These are phyloP conservation scores for Pichia sp. DNA, from an alignment of 1,139 yeast genomes.

Conservation along the genomic window DNA sequence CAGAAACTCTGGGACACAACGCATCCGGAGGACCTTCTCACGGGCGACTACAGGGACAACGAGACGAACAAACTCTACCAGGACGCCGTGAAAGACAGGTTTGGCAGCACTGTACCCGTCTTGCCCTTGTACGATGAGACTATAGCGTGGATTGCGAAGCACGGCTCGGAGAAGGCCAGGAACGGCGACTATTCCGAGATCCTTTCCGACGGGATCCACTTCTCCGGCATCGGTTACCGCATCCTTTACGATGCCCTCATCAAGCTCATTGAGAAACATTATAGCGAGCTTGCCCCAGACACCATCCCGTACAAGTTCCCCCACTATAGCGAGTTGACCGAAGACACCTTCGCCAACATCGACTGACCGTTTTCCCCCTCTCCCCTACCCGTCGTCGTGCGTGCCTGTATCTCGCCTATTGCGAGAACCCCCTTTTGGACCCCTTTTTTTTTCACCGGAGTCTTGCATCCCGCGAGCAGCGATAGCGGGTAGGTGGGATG, in stretches of 20 bases:
- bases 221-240: slow-evolving; percentile 55
- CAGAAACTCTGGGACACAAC: slow-evolving; percentile 35
- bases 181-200: slow-evolving; percentile 11
- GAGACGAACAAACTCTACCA: slow-evolving; percentile 46
- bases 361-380: background rate
- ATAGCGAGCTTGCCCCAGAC: slow-evolving; percentile 39
- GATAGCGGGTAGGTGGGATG: background rate
- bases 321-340: slow-evolving; percentile 1
- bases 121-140: slow-evolving; percentile 44
- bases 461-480: background rate
- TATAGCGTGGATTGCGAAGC: slow-evolving; percentile 14
- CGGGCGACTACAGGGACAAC: slow-evolving; percentile 40
- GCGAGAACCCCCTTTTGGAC: too few relatives aligned
- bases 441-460: background rate
- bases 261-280: slow-evolving; percentile 37
- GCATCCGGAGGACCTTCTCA: slow-evolving; percentile 30
- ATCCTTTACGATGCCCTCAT: slow-evolving; percentile 45
- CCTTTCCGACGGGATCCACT: slow-evolving; percentile 59
- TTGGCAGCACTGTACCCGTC: slow-evolving; percentile 45
- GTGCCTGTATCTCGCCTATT: too few relatives aligned
- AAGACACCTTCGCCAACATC: background rate
- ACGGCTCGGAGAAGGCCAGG: slow-evolving; percentile 6
- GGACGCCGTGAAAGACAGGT: slow-evolving; percentile 36
- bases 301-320: slow-evolving; percentile 15
- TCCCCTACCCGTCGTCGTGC: too few relatives aligned